Evolutionary conservation across 1,284 basidiomycete genomes (phyloP).

Genomic region (Polyporus tsugae): DNA sequence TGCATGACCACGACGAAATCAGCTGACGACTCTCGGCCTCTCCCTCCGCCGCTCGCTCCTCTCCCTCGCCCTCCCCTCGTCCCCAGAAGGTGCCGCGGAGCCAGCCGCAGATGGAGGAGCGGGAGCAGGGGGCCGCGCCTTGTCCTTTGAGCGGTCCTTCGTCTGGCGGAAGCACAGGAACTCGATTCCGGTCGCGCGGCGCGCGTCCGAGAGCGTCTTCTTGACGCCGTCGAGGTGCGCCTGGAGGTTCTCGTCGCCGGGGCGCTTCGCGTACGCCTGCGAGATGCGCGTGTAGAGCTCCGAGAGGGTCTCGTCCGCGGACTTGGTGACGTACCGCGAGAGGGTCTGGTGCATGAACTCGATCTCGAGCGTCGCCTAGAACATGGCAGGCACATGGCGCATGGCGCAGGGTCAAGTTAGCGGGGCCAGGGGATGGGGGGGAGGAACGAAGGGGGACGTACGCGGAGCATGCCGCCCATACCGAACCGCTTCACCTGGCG

Average conservation of each 20-base stretch:
- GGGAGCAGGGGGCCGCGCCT: not conserved
- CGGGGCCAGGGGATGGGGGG: not conserved
- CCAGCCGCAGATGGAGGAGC: not conserved
- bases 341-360: conserved; percentile 99
- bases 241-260: conserved; percentile 85
- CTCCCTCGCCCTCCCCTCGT: conserved; percentile 4
- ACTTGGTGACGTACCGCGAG: conserved; percentile 83
- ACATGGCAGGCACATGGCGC: not conserved
- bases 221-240: conserved; percentile 92
- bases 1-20: too few species aligned
- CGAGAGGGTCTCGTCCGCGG: conserved; percentile 84
- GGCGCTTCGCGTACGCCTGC: conserved; percentile 84
- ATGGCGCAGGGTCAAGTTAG: conserved; percentile 6
- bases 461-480: conserved; percentile 98
- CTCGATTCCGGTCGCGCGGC: conserved; percentile 92
- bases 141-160: conserved; percentile 51
- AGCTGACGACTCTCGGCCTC: conserved; percentile 8
- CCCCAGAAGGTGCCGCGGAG: not conserved
- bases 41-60: conserved; percentile 14
- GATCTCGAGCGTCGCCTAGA: conserved; percentile 95
- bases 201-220: conserved; percentile 86
- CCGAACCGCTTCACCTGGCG: conserved; percentile 89
- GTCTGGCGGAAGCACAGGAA: conserved; percentile 90
- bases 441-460: conserved; percentile 49
- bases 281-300: conserved; percentile 96